phyloP scores from a whole-genome alignment of 805 yeast genomes.

The Yarrowia phangngaensis region DNA sequence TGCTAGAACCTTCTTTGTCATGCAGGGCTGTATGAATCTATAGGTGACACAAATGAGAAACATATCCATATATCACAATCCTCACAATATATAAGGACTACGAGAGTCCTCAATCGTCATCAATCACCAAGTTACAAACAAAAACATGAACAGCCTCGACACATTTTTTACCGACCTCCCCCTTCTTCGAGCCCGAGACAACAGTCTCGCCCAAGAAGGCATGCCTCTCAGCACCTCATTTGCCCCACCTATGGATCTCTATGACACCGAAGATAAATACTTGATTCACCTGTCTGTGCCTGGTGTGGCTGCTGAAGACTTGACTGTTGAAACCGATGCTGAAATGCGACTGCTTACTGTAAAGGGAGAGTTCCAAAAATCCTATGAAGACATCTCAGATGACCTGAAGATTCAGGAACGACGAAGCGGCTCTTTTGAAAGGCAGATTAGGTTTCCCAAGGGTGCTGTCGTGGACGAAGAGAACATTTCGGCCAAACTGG shows the following conservation, averaged over 20 bases:
- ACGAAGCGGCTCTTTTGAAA: slow-evolving; percentile 54
- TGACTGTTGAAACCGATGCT: slow-evolving; percentile 58
- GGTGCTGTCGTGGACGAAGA: slow-evolving; percentile 53
- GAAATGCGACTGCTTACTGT: slow-evolving; percentile 51
- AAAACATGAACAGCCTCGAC: slow-evolving; percentile 15
- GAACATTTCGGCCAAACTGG: slow-evolving; percentile 50
- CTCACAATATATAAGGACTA: too few species aligned
- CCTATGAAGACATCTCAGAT: slow-evolving; percentile 40
- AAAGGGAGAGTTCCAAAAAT: slow-evolving; percentile 42
- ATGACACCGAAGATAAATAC: slow-evolving; percentile 50
- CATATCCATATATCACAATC: too few species aligned
- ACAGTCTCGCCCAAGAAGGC: slow-evolving; percentile 16
- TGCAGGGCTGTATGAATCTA: too few species aligned
- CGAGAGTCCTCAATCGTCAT: too few species aligned
- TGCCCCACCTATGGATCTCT: slow-evolving; percentile 58
- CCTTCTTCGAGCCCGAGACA: slow-evolving; percentile 16
- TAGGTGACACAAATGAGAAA: too few species aligned
- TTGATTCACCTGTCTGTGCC: slow-evolving; percentile 52
- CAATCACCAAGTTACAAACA: too few species aligned
- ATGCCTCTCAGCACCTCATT: slow-evolving; percentile 35
- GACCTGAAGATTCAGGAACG: slow-evolving; percentile 51
- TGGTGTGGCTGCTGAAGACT: slow-evolving; percentile 53
- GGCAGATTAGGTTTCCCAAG: slow-evolving; percentile 54
- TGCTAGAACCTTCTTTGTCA: too few species aligned
- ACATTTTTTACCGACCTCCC: slow-evolving; percentile 21